Percentiles rank a stretch among this genome's conserved stretches.
These are phyloP conservation scores for Arachis stenosperma DNA, from an alignment of 306 rosid genomes.

Conservation along the genomic window DNA sequence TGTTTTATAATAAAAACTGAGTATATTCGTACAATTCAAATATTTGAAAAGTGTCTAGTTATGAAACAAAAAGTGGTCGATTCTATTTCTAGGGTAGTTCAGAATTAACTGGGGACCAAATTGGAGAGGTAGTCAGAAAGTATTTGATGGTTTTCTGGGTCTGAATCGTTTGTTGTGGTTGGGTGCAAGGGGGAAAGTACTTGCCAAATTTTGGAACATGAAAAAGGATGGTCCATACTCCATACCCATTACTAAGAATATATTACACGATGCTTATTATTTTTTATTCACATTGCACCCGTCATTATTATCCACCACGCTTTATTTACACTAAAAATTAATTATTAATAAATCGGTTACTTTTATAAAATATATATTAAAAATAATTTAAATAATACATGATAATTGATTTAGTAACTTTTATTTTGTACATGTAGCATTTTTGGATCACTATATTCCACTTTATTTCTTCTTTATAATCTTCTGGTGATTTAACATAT, in stretches of 20 bases:
- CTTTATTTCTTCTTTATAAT: neutral
- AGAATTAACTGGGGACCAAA: neutral
- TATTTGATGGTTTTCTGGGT: neutral
- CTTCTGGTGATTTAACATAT: neutral
- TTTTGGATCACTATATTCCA: neutral
- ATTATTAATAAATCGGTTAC: too few relatives aligned
- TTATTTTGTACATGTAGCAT: too few relatives aligned
- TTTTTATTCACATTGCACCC: too few relatives aligned
- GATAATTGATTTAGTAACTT: too few relatives aligned
- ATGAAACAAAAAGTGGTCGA: neutral
- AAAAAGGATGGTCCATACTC: neutral
- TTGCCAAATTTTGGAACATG: conserved; percentile 2
- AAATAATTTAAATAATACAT: too few relatives aligned
- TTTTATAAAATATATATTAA: too few relatives aligned
- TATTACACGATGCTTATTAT: neutral
- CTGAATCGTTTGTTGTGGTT: neutral
- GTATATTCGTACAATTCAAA: too few relatives aligned
- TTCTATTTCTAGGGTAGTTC: neutral
- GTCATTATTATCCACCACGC: neutral
- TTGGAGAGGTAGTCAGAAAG: too few relatives aligned
- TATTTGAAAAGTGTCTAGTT: neutral
- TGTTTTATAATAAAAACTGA: too few relatives aligned
- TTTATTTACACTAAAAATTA: too few relatives aligned
- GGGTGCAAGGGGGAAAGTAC: neutral
- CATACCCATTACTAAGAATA: neutral